Conservation (phyloP, 2,329 filamentous ascomycete species). For the Phyllosticta citribraziliensis region DNA sequence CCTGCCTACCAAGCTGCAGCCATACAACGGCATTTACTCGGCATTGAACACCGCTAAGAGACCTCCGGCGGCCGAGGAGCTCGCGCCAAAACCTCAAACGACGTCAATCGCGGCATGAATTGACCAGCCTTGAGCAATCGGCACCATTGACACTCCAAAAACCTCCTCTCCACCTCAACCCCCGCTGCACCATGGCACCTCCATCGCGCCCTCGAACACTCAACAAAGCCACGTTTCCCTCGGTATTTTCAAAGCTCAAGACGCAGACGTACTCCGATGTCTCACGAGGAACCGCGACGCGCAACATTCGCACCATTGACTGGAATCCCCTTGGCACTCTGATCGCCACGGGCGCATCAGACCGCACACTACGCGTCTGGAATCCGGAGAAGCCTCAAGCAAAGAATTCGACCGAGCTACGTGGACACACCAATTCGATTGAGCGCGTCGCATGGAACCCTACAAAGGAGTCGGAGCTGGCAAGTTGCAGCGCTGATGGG, state of each 20-base stretch:
- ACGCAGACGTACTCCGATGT: conserved; percentile 55
- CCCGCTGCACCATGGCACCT: conserved; percentile 8
- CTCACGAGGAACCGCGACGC: conserved; percentile 22
- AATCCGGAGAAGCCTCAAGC: conserved; percentile 68
- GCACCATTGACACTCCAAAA: background rate
- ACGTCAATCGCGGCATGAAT: background rate
- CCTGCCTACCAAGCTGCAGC: too few species aligned
- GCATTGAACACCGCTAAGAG: background rate
- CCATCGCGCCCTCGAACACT: conserved; percentile 45
- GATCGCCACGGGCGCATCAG: conserved; percentile 69
- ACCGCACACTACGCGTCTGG: conserved; percentile 67
- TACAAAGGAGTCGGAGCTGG: conserved; percentile 64
- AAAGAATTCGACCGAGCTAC: conserved; percentile 66
- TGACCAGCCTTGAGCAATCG: background rate
- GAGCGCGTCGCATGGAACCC: conserved; percentile 74
- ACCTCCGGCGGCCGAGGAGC: background rate
- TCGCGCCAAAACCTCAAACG: background rate
- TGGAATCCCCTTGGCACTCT: conserved; percentile 83
- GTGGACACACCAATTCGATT: conserved; percentile 54
- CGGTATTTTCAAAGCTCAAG: conserved; percentile 57
- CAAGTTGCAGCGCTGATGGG: conserved; percentile 64
- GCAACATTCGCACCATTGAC: conserved; percentile 59
- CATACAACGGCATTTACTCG: too few species aligned
- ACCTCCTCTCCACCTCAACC: background rate
- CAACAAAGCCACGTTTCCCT: conserved; percentile 60